Conservation (phyloP, 495 filamentous ascomycete species). For the Patellaria atrata region DNA sequence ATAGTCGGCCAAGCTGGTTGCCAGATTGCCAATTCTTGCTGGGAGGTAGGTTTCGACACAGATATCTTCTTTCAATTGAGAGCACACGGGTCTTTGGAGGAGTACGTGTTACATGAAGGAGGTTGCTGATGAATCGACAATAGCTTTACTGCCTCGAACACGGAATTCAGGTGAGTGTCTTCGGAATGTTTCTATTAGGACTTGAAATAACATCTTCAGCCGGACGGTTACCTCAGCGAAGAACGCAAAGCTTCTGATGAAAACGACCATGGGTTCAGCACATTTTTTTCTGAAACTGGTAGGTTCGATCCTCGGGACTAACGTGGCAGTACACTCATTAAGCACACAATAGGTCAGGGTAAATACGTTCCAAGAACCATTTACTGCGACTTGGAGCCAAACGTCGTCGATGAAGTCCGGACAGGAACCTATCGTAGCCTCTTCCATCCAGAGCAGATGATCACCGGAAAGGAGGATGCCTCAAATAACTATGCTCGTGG, state of each 20-base stretch:
- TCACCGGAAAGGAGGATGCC: constrained; percentile 98
- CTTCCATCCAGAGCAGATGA: constrained; percentile 98
- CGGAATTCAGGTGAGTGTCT: constrained; percentile 78
- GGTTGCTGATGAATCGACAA: constrained; percentile 9
- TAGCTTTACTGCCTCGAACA: constrained; percentile 99
- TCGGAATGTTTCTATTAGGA: constrained; percentile 6
- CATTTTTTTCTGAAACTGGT: constrained; percentile 99
- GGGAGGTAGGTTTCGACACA: constrained; percentile 64
- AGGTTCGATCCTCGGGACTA: constrained; percentile 24
- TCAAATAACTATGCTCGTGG: constrained; percentile 99
- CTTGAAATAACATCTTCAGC: constrained; percentile 45
- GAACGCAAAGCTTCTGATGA: constrained; percentile 86
- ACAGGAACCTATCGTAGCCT: constrained; percentile 89
- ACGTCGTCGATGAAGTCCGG: constrained; percentile 98
- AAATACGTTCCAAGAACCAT: constrained; percentile 98
- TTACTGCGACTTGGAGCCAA: constrained; percentile 99
- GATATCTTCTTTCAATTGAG: background rate
- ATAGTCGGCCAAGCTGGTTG: constrained; percentile 99
- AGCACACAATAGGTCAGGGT: constrained; percentile 58
- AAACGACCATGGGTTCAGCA: constrained; percentile 97
- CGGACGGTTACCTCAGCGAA: constrained; percentile 96
- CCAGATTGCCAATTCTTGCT: constrained; percentile 99
- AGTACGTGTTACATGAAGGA: background rate
- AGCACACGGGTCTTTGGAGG: background rate
- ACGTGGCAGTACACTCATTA: constrained; percentile 3